Evolutionary conservation across 1,284 basidiomycete genomes (phyloP).

Genomic region (Paramarasmius palmivorus): DNA sequence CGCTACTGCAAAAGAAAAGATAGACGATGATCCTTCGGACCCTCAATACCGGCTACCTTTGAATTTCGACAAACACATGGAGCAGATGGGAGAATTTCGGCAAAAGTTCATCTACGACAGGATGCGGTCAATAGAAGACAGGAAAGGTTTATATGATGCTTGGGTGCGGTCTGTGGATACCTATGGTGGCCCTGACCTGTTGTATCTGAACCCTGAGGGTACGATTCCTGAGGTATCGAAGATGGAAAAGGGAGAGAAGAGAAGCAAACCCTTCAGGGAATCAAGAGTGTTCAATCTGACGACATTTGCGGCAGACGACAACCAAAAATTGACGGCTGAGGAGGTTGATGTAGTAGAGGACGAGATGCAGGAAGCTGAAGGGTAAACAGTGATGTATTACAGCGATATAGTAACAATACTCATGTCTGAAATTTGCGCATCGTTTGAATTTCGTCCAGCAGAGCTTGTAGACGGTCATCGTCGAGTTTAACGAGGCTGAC

Average conservation of each 20-base stretch:
- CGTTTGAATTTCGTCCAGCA: constrained; percentile 86
- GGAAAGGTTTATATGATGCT: constrained; percentile 74
- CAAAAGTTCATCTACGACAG: constrained; percentile 80
- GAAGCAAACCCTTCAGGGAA: constrained; percentile 67
- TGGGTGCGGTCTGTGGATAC: constrained; percentile 72
- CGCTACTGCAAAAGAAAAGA: constrained; percentile 57
- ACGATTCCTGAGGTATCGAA: constrained; percentile 68
- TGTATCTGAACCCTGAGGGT: constrained; percentile 72
- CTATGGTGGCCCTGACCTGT: constrained; percentile 69
- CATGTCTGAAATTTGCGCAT: constrained; percentile 86
- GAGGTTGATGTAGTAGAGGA: constrained; percentile 60
- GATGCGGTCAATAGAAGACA: constrained; percentile 84
- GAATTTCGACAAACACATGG: constrained; percentile 67
- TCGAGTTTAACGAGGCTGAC: constrained; percentile 82
- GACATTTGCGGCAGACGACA: constrained; percentile 41
- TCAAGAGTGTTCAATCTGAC: constrained; percentile 66
- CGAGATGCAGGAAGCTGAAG: constrained; percentile 71
- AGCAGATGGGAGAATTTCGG: constrained; percentile 80
- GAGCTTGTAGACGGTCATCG: constrained; percentile 78
- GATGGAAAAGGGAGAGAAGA: constrained; percentile 57
- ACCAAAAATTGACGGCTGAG: constrained; percentile 35
- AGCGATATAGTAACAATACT: constrained; percentile 12
- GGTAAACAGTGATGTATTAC: constrained; percentile 34
- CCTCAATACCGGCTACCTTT: constrained; percentile 65
- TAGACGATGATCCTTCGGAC: constrained; percentile 41